Conservation (phyloP, 352 stramenopile species). For the Phytophthora tentaculata region DNA sequence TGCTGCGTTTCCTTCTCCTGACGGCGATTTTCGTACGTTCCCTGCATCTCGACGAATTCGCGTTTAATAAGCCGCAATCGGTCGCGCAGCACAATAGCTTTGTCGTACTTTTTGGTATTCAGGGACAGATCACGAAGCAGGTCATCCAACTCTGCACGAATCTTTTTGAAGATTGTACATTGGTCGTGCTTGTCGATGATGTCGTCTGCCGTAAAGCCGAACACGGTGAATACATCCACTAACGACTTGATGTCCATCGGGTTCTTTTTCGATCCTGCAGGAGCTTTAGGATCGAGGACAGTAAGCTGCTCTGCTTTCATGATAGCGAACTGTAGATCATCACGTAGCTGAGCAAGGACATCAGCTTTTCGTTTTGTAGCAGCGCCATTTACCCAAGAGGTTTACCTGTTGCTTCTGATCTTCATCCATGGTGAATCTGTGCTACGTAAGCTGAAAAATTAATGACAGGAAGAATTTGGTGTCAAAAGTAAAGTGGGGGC, state of each 20-base stretch:
- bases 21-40: constrained; percentile 57
- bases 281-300: constrained; percentile 53
- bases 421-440: constrained; percentile 53
- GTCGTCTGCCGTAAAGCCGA: constrained; percentile 66
- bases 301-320: constrained; percentile 62
- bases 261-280: constrained; percentile 43
- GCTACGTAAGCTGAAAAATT: not conserved
- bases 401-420: constrained; percentile 62
- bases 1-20: constrained; percentile 59
- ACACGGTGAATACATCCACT: constrained; percentile 73
- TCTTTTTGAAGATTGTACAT: constrained; percentile 70
- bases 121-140: constrained; percentile 57
- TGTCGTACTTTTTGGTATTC: constrained; percentile 77
- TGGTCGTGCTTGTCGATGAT: constrained; percentile 78
- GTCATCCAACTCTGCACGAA: constrained; percentile 64
- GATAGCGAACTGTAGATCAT: constrained; percentile 80
- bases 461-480: not conserved
- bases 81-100: constrained; percentile 70
- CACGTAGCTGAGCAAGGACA: constrained; percentile 47
- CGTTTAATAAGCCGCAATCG: constrained; percentile 64
- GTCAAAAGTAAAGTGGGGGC: not conserved
- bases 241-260: constrained; percentile 74
- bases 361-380: not conserved
- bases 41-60: constrained; percentile 75
- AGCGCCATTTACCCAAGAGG: not conserved